Conservation (phyloP, 805 yeast genomes). For the Sugiyamaella lignohabitans region DNA sequence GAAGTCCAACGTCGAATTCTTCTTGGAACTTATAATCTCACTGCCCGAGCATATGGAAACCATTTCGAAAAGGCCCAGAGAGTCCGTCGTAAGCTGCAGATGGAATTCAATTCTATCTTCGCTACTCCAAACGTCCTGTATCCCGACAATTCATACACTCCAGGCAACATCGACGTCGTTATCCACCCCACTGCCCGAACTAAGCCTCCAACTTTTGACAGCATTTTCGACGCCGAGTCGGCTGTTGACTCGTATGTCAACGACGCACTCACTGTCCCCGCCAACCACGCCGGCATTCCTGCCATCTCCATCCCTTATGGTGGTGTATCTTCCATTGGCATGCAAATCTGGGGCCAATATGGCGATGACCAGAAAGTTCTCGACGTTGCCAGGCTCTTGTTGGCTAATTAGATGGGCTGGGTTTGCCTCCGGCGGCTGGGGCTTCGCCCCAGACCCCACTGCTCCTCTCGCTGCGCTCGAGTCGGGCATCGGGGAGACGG, state of each 20-base stretch:
- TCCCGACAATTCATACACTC: constrained; percentile 11
- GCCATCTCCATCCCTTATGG: constrained; percentile 67
- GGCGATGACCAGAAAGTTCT: constrained; percentile 72
- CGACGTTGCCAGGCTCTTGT: constrained; percentile 31
- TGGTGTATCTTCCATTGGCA: constrained; percentile 43
- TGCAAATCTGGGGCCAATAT: constrained; percentile 79
- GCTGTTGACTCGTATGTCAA: constrained; percentile 63
- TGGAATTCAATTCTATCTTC: constrained; percentile 64
- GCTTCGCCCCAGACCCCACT: background rate
- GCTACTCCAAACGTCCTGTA: constrained; percentile 40
- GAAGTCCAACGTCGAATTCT: constrained; percentile 81
- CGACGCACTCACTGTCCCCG: constrained; percentile 84
- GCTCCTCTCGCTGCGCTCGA: background rate
- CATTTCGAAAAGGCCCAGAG: constrained; percentile 73
- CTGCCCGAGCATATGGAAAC: constrained; percentile 63
- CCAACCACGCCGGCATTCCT: constrained; percentile 88
- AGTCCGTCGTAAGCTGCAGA: constrained; percentile 52
- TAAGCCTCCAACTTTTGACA: constrained; percentile 47
- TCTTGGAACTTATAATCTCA: constrained; percentile 79
- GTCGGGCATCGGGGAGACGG: background rate
- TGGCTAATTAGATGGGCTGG: too few relatives aligned
- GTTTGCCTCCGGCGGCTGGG: constrained; percentile 1
- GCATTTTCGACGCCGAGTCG: constrained; percentile 34
- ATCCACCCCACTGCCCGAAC: constrained; percentile 66
- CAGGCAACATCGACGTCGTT: constrained; percentile 51